Percentiles rank a stretch among this genome's conserved stretches.
Conservation (phyloP, 176 grass and related monocot genomes). For the Carex littledalei region DNA sequence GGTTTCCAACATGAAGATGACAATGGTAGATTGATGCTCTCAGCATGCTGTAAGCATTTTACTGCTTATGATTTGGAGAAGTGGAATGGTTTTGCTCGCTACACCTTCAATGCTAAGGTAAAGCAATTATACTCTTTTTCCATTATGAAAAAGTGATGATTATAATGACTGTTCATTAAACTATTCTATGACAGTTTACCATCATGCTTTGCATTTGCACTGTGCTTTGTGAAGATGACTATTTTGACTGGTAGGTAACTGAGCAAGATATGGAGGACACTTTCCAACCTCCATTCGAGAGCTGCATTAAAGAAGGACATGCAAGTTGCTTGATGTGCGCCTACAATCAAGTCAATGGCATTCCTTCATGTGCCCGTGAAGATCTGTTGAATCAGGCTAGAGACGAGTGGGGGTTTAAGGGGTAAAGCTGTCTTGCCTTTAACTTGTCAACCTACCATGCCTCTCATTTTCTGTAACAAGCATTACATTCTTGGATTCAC, state of each 20-base stretch:
- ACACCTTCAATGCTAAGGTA: slow-evolving; percentile 86
- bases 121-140: neutral
- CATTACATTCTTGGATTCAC: neutral
- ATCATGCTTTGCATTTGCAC: neutral
- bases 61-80: slow-evolving; percentile 90
- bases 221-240: neutral
- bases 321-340: slow-evolving; percentile 98
- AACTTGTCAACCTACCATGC: neutral
- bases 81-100: slow-evolving; percentile 51
- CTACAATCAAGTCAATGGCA: slow-evolving; percentile 82
- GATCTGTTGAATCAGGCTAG: slow-evolving; percentile 68
- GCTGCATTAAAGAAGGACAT: slow-evolving; percentile 78
- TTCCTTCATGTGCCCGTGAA: slow-evolving; percentile 65
- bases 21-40: slow-evolving; percentile 54
- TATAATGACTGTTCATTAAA: neutral
- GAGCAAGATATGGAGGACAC: slow-evolving; percentile 89
- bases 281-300: slow-evolving; percentile 83
- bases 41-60: slow-evolving; percentile 90
- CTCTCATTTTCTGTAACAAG: slow-evolving; percentile 13
- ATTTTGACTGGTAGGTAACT: slow-evolving; percentile 48
- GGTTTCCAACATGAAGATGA: slow-evolving; percentile 69
- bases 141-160: neutral
- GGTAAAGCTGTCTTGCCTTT: slow-evolving; percentile 32
- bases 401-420: slow-evolving; percentile 88
- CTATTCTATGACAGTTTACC: neutral